Evolutionary conservation across 2,329 filamentous ascomycete genomes (phyloP), one percentile per base, ranked within the genome.

Genomic region (Claviceps sp.): DNA sequence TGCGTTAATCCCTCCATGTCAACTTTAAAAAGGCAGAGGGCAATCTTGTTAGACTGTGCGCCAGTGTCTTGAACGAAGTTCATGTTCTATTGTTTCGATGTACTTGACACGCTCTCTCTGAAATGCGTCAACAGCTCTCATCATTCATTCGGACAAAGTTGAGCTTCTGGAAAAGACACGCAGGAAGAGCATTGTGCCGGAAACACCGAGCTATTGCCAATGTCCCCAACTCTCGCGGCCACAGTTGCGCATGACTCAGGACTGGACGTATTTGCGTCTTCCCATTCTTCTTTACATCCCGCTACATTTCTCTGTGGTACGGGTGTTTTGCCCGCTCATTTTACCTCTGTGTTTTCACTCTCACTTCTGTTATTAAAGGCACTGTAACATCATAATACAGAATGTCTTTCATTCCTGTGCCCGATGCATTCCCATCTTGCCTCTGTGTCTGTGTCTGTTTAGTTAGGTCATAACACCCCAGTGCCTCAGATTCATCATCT

Each of bases 171-270:
- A 26, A 30, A 8, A 45, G n/a, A n/a, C 30, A 11, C 3, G 17
- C 7, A 13, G 11, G 50, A 41, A 30, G 16, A 50, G 46, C 14
- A 13, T 17, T 45, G 26, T 44, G 14, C 44, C 43, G 19, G 26
- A 46, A 50, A 53, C 48, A 44, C 52, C 52, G 39, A 39, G 43
- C 39, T 38, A 46, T 47, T 43, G 48, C 38, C 43, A 39, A 37
- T 30, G 16, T 50, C 40, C 39, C 44, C 48, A 14, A 37, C 48
- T 44, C 48, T 44, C 39, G 43, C 26, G 26, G 43, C 7, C 45
- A 44, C 41, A 8, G 7, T 37, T 50, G 30, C 44, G 26, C 43
- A 53, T 22, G 48, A 47, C 48, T 43, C 22, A 22, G 24, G 24
- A 4, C 22, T 19, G 19, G 44, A 30, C 26, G 11, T 17, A 34